These are phyloP conservation scores for Cyanidioschyzon merolae DNA, from an alignment of 23 red algal species.

Conservation along the genomic window DNA sequence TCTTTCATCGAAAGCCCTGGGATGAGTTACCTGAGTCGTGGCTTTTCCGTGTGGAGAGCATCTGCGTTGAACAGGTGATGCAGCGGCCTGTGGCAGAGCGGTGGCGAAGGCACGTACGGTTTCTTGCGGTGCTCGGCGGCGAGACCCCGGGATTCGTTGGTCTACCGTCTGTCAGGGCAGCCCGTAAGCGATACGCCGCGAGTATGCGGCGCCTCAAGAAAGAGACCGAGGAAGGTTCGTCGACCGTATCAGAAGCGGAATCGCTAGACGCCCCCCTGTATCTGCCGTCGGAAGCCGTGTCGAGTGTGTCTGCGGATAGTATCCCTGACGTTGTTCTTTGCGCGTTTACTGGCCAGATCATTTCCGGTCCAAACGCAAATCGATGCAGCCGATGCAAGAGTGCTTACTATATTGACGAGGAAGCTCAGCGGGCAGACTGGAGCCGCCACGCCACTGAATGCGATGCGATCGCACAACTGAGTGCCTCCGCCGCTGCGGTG, in stretches of 20 bases:
- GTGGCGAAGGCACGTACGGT: background rate
- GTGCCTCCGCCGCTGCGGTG: background rate
- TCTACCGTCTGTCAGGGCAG: background rate
- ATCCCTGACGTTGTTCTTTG: background rate
- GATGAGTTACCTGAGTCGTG: background rate
- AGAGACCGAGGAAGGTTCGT: background rate
- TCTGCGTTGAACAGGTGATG: background rate
- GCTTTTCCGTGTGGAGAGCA: slow-evolving; percentile 11
- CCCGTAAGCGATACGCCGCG: slow-evolving; percentile 1
- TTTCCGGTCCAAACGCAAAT: background rate
- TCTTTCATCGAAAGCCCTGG: background rate
- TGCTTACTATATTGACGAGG: background rate
- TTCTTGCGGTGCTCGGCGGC: slow-evolving; percentile 2
- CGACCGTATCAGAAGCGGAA: background rate
- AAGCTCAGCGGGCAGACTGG: background rate
- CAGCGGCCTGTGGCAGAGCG: background rate
- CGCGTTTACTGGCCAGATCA: background rate
- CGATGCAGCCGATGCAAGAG: slow-evolving; percentile 1
- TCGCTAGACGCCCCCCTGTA: background rate
- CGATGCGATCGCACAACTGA: background rate
- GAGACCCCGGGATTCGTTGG: background rate
- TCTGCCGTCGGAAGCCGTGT: background rate
- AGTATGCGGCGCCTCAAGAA: background rate
- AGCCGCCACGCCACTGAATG: background rate
- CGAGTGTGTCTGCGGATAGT: background rate